A percentile compares a stretch with the other conserved stretches of the same genome.
phyloP scores from a whole-genome alignment of 2,329 filamentous ascomycete species.

The Diaporthe humulicola region DNA sequence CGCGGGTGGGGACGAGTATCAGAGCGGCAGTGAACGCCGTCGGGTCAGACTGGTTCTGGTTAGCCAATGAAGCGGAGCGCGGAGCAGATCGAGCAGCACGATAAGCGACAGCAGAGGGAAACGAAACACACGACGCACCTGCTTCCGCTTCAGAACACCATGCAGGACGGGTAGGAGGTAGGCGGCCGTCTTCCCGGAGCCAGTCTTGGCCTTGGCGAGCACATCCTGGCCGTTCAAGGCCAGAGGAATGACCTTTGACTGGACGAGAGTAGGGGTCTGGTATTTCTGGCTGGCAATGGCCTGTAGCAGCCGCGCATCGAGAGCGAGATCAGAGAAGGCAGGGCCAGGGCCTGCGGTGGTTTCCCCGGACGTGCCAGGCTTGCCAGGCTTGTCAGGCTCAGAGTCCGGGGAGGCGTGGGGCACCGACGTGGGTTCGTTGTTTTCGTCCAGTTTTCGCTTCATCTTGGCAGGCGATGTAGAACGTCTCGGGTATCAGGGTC shows the following conservation, averaged over 20 bases:
- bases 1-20: constrained; percentile 92
- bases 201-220: constrained; percentile 91
- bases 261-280: constrained; percentile 87
- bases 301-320: constrained; percentile 89
- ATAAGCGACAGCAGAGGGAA: constrained; percentile 1
- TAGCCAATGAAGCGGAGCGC: constrained; percentile 31
- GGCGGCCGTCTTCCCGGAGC: constrained; percentile 97
- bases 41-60: constrained; percentile 58
- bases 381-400: constrained; percentile 42
- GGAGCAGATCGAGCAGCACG: constrained; percentile 35
- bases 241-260: constrained; percentile 88
- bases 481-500: constrained; percentile 16
- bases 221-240: constrained; percentile 91
- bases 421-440: constrained; percentile 60
- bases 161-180: constrained; percentile 93
- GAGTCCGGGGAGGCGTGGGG: constrained; percentile 49
- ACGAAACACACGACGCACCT: constrained; percentile 57
- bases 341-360: constrained; percentile 52
- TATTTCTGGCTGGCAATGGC: constrained; percentile 88
- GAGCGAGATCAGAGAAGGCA: constrained; percentile 78
- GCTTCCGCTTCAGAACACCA: constrained; percentile 83
- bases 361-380: constrained; percentile 42
- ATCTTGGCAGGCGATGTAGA: constrained; percentile 50
- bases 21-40: constrained; percentile 77
- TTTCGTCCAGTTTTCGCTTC: constrained; percentile 74